Evolutionary conservation across 345 rosid species (phyloP).

Genomic region (Bretschneidera sinensis): DNA sequence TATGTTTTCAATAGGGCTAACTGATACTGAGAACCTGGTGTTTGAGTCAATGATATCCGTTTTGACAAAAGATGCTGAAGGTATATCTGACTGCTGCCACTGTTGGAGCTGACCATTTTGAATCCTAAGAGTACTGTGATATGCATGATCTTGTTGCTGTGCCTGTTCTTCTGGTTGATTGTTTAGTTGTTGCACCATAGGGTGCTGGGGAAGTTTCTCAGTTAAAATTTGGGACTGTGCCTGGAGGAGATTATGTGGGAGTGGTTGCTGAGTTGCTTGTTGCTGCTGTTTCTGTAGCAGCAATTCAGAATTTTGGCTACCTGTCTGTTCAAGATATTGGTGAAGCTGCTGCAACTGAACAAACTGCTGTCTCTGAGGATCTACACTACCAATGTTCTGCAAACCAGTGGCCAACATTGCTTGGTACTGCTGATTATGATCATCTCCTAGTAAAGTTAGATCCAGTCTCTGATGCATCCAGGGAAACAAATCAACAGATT

Average conservation of each 20-base stretch:
- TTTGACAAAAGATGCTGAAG: slow-evolving; percentile 51
- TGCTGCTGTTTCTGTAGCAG: slow-evolving; percentile 54
- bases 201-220: slow-evolving; percentile 40
- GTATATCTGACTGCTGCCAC: slow-evolving; percentile 42
- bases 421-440: slow-evolving; percentile 58
- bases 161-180: slow-evolving; percentile 40
- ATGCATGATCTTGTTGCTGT: slow-evolving; percentile 35
- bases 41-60: slow-evolving; percentile 38
- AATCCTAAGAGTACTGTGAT: slow-evolving; percentile 42
- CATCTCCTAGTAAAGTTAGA: slow-evolving; percentile 49
- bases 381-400: slow-evolving; percentile 48
- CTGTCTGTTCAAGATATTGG: slow-evolving; percentile 55
- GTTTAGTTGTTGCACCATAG: slow-evolving; percentile 43
- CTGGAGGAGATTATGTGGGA: slow-evolving; percentile 40
- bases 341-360: slow-evolving; percentile 57
- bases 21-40: slow-evolving; percentile 37
- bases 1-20: slow-evolving; percentile 33
- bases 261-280: slow-evolving; percentile 38
- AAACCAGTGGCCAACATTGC: slow-evolving; percentile 52
- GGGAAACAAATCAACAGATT: slow-evolving; percentile 47
- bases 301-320: slow-evolving; percentile 39
- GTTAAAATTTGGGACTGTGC: slow-evolving; percentile 42
- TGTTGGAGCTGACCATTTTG: slow-evolving; percentile 48
- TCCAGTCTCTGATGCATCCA: slow-evolving; percentile 75
- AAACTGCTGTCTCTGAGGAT: slow-evolving; percentile 53